Evolutionary conservation across 108 stramenopile species (phyloP).

Genomic region (Hondaea fermentalgiana): DNA sequence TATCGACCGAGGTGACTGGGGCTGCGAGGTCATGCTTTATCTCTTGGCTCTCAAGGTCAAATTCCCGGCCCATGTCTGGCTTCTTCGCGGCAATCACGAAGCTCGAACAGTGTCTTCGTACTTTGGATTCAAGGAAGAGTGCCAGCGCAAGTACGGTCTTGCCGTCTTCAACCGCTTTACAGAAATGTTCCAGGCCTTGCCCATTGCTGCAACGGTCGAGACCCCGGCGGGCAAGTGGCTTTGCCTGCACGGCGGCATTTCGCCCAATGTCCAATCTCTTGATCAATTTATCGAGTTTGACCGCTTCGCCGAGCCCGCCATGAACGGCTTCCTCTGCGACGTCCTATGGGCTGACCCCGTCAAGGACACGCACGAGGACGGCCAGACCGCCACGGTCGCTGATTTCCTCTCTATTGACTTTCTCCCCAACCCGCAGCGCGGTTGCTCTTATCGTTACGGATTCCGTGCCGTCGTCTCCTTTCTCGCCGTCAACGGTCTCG

Average conservation of each 20-base stretch:
- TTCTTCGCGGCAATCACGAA: slow-evolving; percentile 45
- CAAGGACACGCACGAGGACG: slow-evolving; percentile 35
- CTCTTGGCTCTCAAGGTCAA: slow-evolving; percentile 45
- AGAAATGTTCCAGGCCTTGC: slow-evolving; percentile 40
- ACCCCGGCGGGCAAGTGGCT: slow-evolving; percentile 35
- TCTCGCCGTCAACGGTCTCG: slow-evolving; percentile 33
- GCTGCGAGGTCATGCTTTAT: slow-evolving; percentile 37
- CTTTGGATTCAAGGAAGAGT: slow-evolving; percentile 54
- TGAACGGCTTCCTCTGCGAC: slow-evolving; percentile 44
- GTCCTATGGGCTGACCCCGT: slow-evolving; percentile 46
- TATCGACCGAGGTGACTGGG: slow-evolving; percentile 46
- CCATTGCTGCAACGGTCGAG: slow-evolving; percentile 39
- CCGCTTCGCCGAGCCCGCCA: slow-evolving; percentile 44
- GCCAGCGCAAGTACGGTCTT: slow-evolving; percentile 46
- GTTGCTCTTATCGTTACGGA: slow-evolving; percentile 43
- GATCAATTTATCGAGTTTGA: slow-evolving; percentile 40
- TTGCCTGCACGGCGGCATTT: slow-evolving; percentile 39
- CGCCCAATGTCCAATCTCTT: slow-evolving; percentile 30
- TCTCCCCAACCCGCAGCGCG: slow-evolving; percentile 35
- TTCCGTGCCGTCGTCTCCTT: slow-evolving; percentile 44
- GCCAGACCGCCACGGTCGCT: slow-evolving; percentile 22
- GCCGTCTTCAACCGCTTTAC: slow-evolving; percentile 44
- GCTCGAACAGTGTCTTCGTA: slow-evolving; percentile 37
- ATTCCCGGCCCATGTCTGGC: slow-evolving; percentile 27
- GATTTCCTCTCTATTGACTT: slow-evolving; percentile 39